These are phyloP conservation scores for Bodo saltans DNA, from an alignment of 78 protist genomes.

Conservation along the genomic window DNA sequence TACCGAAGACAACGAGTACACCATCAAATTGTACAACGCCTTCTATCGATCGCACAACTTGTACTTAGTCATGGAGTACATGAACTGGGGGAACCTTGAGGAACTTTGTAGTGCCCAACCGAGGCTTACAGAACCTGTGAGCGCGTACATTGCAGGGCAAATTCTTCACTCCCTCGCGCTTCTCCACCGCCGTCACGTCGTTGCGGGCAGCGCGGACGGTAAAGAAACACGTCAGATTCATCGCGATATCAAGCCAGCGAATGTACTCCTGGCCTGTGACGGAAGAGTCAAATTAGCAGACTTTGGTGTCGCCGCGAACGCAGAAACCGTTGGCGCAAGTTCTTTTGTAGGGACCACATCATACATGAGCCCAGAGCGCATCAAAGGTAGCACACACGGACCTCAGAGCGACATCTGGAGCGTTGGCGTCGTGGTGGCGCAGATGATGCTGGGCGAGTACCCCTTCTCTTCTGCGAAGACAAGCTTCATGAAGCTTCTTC, in stretches of 20 bases:
- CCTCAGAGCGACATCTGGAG: conserved; percentile 43
- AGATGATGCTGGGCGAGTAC: conserved; percentile 51
- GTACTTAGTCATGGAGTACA: conserved; percentile 56
- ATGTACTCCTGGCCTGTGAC: conserved; percentile 45
- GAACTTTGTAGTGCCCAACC: conserved; percentile 1
- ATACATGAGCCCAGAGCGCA: conserved; percentile 86
- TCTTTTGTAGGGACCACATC: conserved; percentile 69
- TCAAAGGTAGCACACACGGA: conserved; percentile 14
- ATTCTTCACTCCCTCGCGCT: conserved; percentile 36
- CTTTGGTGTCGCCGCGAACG: conserved; percentile 60
- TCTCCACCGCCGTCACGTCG: conserved; percentile 24
- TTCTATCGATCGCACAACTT: conserved; percentile 35
- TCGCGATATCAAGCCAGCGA: conserved; percentile 73
- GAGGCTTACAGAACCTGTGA: conserved; percentile 1
- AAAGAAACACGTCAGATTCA: conserved; percentile 5
- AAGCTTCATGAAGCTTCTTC: background rate
- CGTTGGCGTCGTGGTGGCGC: conserved; percentile 53
- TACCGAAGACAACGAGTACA: conserved; percentile 5
- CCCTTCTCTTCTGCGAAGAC: conserved; percentile 33
- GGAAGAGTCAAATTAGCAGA: conserved; percentile 67
- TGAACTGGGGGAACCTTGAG: conserved; percentile 63
- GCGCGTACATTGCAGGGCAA: background rate
- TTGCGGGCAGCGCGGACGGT: conserved; percentile 26
- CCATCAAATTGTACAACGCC: conserved; percentile 50
- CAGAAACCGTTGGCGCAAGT: conserved; percentile 26